Base-by-base conservation (phyloP, 164 flowering plant genomes). In the Sextonia rubra region DNA sequence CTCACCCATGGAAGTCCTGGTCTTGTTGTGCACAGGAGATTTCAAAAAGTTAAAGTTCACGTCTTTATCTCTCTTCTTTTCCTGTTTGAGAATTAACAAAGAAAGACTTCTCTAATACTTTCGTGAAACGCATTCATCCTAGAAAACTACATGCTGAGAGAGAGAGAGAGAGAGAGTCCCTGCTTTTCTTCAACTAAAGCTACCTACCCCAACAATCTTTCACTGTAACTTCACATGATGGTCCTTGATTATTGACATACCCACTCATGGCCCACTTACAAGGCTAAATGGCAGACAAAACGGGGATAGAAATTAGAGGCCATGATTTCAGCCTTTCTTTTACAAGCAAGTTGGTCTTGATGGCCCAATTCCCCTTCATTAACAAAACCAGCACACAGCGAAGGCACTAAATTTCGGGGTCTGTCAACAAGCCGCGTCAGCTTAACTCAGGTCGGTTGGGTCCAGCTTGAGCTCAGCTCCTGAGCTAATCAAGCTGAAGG, bases 141-240 rank as follows among this genome's bases (percentile, higher is more conserved):
- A 37, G 11, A 7, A 7, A 37, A 37, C 44, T 37, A 9, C 44
- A 37, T 37, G 44, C 44, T 37, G 49, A 47, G 49, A 47, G 49
- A 6, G 12, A 47, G 6, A 47, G 20, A 52, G 6, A 20, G 58
- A 20, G n/a, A 15, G n/a, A 20, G n/a, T 18, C 58, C 58, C 58
- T 5, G n/a, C 58, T 52, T 52, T 52, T 52, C 58, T 20, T 52
- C 58, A 52, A 52, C n/a, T 15, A 52, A 52, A 52, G 58, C 58
- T 20, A 52, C 58, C 58, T 20, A 52, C 58, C n/a, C 44, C 44
- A 37, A 37, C 44, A 37, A 23, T 25, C 27, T 25, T 25, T 25
- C 64, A 61, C 64, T 23, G 64, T 61, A 61, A 61, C 64, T 24
- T 61, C 64, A 61, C 25, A 30, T 64, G 67, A 64, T 64, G 67